These are phyloP conservation scores for Scolecobasidium constrictum DNA, from an alignment of 2,329 filamentous ascomycete genomes.

Conservation along the genomic window DNA sequence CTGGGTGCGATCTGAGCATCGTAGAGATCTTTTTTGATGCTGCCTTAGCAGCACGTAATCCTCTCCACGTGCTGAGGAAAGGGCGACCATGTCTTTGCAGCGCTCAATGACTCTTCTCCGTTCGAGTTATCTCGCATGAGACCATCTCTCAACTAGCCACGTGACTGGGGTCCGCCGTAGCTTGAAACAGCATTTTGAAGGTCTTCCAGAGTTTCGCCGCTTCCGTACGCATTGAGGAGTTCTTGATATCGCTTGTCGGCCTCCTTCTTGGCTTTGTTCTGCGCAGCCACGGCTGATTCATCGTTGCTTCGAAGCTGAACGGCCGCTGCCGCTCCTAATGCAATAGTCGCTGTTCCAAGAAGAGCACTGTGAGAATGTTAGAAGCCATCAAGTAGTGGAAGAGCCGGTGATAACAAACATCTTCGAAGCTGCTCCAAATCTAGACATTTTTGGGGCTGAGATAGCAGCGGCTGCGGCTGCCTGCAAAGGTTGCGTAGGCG, in stretches of 20 bases:
- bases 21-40: no score
- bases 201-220: constrained; percentile 8
- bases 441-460: background rate
- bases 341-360: background rate
- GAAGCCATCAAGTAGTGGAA: background rate
- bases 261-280: background rate
- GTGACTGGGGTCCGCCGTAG: background rate
- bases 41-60: no score
- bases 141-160: no score
- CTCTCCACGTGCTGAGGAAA: no score
- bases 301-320: background rate
- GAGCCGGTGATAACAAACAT: background rate
- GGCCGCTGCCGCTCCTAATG: background rate
- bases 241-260: constrained; percentile 3
- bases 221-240: constrained; percentile 7
- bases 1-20: no score
- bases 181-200: constrained; percentile 6
- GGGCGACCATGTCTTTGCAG: no score
- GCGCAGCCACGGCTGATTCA: background rate
- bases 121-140: no score
- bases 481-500: background rate
- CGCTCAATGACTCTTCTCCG: no score
- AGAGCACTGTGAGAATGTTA: background rate
- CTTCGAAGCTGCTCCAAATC: background rate
- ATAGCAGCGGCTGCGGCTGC: background rate